phyloP scores from a whole-genome alignment of 805 yeast genomes.

The Ogataea nakhonphanomensis region DNA sequence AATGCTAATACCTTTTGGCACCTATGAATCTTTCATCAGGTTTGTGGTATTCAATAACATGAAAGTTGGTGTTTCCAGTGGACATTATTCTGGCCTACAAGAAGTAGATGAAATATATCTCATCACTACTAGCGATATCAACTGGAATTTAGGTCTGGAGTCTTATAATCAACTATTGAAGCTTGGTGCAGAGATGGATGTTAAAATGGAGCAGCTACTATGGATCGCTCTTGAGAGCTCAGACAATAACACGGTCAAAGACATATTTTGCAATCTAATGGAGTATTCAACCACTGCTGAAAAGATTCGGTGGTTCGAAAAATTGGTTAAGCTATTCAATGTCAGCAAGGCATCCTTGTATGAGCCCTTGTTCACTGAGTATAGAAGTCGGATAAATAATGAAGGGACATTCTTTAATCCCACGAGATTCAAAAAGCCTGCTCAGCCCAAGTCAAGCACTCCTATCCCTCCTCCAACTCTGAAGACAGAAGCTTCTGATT shows the following conservation, averaged over 20 bases:
- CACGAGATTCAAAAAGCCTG: constrained; percentile 5
- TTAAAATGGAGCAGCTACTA: constrained; percentile 21
- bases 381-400: constrained; percentile 29
- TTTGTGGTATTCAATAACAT: constrained; percentile 33
- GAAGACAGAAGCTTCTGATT: constrained; percentile 14
- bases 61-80: constrained; percentile 30
- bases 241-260: constrained; percentile 16
- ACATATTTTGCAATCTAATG: constrained; percentile 23
- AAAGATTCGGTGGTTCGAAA: constrained; percentile 28
- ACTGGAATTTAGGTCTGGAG: constrained; percentile 27
- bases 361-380: constrained; percentile 22
- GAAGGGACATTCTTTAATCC: constrained; percentile 30
- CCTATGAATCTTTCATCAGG: constrained; percentile 32
- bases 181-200: constrained; percentile 20
- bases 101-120: constrained; percentile 28
- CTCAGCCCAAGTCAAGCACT: constrained; percentile 1
- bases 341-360: constrained; percentile 24
- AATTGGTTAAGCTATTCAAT: constrained; percentile 26
- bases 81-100: constrained; percentile 22
- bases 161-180: constrained; percentile 31
- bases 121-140: constrained; percentile 30
- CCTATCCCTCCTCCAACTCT: constrained; percentile 6
- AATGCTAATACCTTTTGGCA: constrained; percentile 28
- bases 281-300: constrained; percentile 20
- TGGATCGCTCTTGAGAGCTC: constrained; percentile 35